phyloP scores from a whole-genome alignment of 768 basidiomycete species.

The Lactarius sp. region DNA sequence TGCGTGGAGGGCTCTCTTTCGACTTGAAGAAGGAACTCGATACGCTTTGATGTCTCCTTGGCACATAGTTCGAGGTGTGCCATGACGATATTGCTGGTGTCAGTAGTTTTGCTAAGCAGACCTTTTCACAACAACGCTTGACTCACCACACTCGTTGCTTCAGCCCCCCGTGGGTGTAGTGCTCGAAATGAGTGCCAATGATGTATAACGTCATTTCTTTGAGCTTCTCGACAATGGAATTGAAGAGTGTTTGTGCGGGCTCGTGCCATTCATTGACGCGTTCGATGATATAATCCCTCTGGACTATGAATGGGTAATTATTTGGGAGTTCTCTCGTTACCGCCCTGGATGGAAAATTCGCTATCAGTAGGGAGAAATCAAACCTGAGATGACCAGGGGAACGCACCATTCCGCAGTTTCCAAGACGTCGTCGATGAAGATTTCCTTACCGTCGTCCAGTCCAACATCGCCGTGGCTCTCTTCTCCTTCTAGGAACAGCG shows the following conservation, averaged over 20 bases:
- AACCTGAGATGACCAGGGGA: too few relatives aligned
- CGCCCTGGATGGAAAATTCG: conserved; percentile 39
- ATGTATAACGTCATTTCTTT: conserved; percentile 38
- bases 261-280: conserved; percentile 45
- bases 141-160: conserved; percentile 46
- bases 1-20: neutral
- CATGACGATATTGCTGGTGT: neutral
- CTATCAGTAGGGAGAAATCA: neutral
- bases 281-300: conserved; percentile 43
- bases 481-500: conserved; percentile 27
- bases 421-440: conserved; percentile 53
- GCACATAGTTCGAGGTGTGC: neutral
- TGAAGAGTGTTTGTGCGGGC: conserved; percentile 46
- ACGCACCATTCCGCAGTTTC: conserved; percentile 44
- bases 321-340: conserved; percentile 68
- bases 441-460: conserved; percentile 23
- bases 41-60: neutral
- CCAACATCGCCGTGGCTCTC: conserved; percentile 8
- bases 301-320: conserved; percentile 60
- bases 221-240: conserved; percentile 36
- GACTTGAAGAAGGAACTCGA: neutral
- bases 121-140: neutral
- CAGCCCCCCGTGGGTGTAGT: conserved; percentile 49
- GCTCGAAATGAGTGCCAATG: conserved; percentile 45
- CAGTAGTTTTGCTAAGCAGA: neutral